Conservation (phyloP, 306 rosid species). For the Rosa rugosa region DNA sequence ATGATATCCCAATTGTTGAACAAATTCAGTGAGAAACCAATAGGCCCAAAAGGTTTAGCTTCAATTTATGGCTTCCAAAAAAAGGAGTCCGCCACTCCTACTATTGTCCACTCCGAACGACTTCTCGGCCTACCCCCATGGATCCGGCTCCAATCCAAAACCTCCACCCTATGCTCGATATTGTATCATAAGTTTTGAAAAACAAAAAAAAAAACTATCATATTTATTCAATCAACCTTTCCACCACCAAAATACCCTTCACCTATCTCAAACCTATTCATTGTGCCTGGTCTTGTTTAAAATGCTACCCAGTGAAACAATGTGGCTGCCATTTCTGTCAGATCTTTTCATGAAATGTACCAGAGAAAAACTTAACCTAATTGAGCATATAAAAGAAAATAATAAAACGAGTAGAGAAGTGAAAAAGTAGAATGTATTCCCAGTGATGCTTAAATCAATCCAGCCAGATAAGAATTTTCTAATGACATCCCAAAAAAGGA, state of each 20-base stretch:
- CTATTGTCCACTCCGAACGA: background rate
- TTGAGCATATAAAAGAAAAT: background rate
- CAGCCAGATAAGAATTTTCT: background rate
- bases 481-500: background rate
- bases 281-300: background rate
- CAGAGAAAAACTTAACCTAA: background rate
- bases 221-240: background rate
- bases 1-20: background rate
- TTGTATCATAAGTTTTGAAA: background rate
- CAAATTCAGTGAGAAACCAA: background rate
- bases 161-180: background rate
- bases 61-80: background rate
- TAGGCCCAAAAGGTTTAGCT: background rate
- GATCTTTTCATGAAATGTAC: background rate
- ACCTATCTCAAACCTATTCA: background rate
- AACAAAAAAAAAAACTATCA: background rate
- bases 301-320: background rate
- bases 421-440: background rate
- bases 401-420: background rate
- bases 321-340: background rate
- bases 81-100: background rate
- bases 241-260: background rate
- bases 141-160: background rate
- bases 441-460: background rate
- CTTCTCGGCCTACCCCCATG: background rate